Base-by-base conservation (phyloP, 2,329 filamentous ascomycete species). In the Monosporascus sp. region DNA sequence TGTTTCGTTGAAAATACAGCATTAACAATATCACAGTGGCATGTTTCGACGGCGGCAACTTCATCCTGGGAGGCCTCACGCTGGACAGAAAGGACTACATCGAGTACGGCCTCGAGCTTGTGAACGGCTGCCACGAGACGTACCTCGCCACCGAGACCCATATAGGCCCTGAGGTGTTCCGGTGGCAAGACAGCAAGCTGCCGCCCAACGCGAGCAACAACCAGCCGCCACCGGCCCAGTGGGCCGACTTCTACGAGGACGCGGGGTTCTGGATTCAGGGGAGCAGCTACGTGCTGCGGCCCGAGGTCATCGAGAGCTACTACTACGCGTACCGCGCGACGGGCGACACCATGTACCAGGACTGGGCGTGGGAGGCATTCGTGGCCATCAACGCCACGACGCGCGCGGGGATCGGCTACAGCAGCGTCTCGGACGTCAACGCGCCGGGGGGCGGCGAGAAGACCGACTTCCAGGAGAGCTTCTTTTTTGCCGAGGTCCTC, bases 241-340 rank as follows among this genome's bases (percentile, higher is more conserved):
- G 85, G 63, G 57, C 70, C 0, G 75, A 66, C 0, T 89, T 95
- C 58, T 94, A 87, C 70, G 64, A 79, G 2, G 65, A 71, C 58
- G 75, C 83, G 1, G 91, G 91, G 4, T 95, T 89, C 75, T 95
- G 85, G 72, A 85, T 91, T 65, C 77, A 71, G 0, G 72, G 75
- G 43, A 64, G 73, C 0, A 64, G 70, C 7, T 96, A 95, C 68
- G 73, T 86, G 8, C 79, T 95, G 31, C 81, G 91, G 0, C 87
- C 90, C 0, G 91, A 95, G 71, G 89, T 91, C 3, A 79, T 95
- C 37, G 91, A 96, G 73, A 88, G 84, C 60, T 86, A 86, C 69
- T 96, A 95, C 77, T 94, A 96, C 69, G 89, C 91, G 2, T 95
- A 89, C 74, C 84, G 90, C 49, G 81, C 87, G 1, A 96, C 91